Base-by-base conservation (phyloP, 164 flowering plant species). In the Aristolochia californica region DNA sequence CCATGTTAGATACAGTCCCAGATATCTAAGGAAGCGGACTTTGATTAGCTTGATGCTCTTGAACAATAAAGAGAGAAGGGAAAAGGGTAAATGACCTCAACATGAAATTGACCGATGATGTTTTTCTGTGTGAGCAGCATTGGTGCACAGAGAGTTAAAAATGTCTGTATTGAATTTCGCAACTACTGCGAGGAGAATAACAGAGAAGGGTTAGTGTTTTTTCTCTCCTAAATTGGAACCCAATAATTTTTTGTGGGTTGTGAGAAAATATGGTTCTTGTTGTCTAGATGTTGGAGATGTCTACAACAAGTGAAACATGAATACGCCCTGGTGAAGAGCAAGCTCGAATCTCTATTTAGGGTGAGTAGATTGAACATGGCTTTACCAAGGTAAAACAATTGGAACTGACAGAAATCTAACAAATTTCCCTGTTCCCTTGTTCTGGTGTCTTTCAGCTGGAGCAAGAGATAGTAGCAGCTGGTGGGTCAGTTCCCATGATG, bases 121-220 rank as follows among this genome's bases (percentile, higher is more conserved):
- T 21, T 38, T 62, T 30, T 3, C 12, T 28, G 25, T 27, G 15
- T 38, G 60, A n/a, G n/a, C 83, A 81, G 83, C 69, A 73, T 81
- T 56, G 85, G 85, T 38, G 85, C 83, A 54, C 70, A 73, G 55
- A 77, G 81, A 68, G 77, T 81, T 18, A 75, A 62, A 57, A 75
- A 75, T 68, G 68, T 67, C 20, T 81, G 85, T 68, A 61, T 78
- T 34, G 56, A 75, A 45, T 78, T 81, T 58, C 77, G 81, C 21
- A 58, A 68, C 59, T 68, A 18, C 65, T 81, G 85, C 20, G 85
- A 78, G 55, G 79, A 66, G 44, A 74, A 77, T 56, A 81, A 81
- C 60, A 54, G 49, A 63, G 78, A 81, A 52, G 81, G 67, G 85
- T 81, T 45, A 75, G 83, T 48, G n/a, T n/a, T n/a, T n/a, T n/a